Base-by-base conservation (phyloP, 2,329 filamentous ascomycete genomes). In the Ceratocystis lukuohia region DNA sequence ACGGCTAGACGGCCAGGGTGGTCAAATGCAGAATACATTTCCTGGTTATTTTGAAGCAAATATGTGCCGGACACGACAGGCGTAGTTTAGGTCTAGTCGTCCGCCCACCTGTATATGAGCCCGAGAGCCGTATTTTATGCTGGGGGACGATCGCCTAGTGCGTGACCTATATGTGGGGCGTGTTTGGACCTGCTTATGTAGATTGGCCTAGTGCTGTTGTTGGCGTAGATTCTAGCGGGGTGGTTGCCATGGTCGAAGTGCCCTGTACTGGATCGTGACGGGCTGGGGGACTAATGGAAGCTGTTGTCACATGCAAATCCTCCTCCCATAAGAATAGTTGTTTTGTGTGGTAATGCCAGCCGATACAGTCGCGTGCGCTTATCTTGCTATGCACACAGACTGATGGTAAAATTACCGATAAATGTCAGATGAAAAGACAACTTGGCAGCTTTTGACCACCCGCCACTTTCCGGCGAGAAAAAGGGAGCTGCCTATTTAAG, bases 281-380 rank as follows among this genome's bases (percentile, higher is more conserved):
- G 30, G 30, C 30, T 33, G 30, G 30, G 30, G 30, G 7, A 8
- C 30, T 33, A 33, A 33, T 33, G 30, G 46, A 22, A 20, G 20
- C 17, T n/a, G 46, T 22, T 50, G n/a, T 57, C 53, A 57, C 53
- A 57, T 57, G 53, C 25, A 57, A 57, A 57, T 57, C 53, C 25
- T 57, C 10, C 25, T 17, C 3, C 5, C 15, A 5, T 57, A 8
- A 10, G 17, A 17, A 22, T 4, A 10, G 48, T 1, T 22, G 48
- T 12, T 15, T 1, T 4, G 25, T n/a, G 53, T 30, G 7, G 10
- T 50, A 50, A 22, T 50, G n/a, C 1, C 46, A 20, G 46, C 17
- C 4, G 46, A 20, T n/a, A 22, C 12, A 22, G 20, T 50, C 22
- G n/a, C n/a, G 46, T 6, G 6, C 22, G n/a, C 46, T 50, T 50